Base-by-base conservation (phyloP, 768 basidiomycete genomes). In the Ramaria rubella region DNA sequence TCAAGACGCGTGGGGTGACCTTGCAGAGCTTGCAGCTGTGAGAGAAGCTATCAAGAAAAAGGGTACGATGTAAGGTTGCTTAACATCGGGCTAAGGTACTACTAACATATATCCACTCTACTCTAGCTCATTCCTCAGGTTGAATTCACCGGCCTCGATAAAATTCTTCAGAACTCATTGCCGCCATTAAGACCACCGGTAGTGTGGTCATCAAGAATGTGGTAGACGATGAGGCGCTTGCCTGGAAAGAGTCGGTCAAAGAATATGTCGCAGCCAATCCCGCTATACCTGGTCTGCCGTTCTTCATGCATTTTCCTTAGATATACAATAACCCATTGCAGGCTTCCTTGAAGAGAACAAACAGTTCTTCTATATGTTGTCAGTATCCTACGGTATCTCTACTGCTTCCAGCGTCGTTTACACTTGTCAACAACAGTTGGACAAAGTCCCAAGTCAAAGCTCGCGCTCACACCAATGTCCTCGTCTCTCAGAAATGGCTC, bases 291-390 rank as follows among this genome's bases (percentile, higher is more conserved):
- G 86, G 84, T 80, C 19, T 33, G 65, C 23, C 43, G 36, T 42
- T 15, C 24, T 17, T 60, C 7, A 42, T 14, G 26, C 48, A 31
- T 8, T 2, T 12, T 8, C 19, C 23, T 12, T 38, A 23, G 44
- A 7, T 33, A 24, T 46, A 5, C n/a, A n/a, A n/a, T n/a, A n/a
- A 5, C 42, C 1, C 14, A 21, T 49, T 50, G 15, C 43, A 85
- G 82, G 83, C 17, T 53, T 74, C 30, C 83, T 85, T 0, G 73
- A 59, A 5, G 61, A 75, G n/a, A 70, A 87, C 61, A 86, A 83
- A 50, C 86, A 88, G 61, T 86, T 89, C 69, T 87, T 84, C 69
- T 71, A 81, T 63, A 78, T 88, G 49, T 87, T 86, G 86, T 85
- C 61, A 52, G 80, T 73, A 58, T 43, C n/a, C n/a, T n/a, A n/a